Base-by-base conservation (phyloP, 2,329 filamentous ascomycete species). In the Pseudogymnoascus sp. region DNA sequence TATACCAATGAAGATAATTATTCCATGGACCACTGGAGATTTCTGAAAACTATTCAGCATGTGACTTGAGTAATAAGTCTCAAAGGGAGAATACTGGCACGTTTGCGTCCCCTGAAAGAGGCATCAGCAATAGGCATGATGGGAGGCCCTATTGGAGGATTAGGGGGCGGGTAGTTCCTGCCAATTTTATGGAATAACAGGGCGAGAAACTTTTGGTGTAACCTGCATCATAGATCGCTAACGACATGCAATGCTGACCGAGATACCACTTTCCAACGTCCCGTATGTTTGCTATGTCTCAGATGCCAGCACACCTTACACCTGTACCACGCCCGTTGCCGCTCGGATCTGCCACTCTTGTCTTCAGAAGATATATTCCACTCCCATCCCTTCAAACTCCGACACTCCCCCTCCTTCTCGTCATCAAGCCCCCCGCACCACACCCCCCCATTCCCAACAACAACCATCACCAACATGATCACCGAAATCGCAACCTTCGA, bases 1-100 rank as follows among this genome's bases (percentile, higher is more conserved):
- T 57, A 57, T 57, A 57, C 47, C 47, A 57, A 57, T 31, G 29
- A 57, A 57, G n/a, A 34, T 34, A 34, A 57, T 26, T 47, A 51
- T 51, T 51, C 45, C 10, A 2, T 51, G 45, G 7, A 29, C 6
- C 23, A 51, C 23, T 12, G 2, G 3, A 7, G 16, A 10, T 21
- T 42, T 42, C 4, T 42, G 18, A 12, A 26, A 21, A 26, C 21
- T 8, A 47, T 26, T 14, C 21, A n/a, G 12, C 18, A 23, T 47
- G 18, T 26, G 11, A 26, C 42, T n/a, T 10, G 14, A 14, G 42
- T 26, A 14, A 12, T 26, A 26, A 3, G 42, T 23, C 2, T 23
- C 11, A 26, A n/a, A 3, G 5, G 12, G 21, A 16, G n/a, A n/a
- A n/a, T 21, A 6, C 14, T 26, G 11, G 42, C 11, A 26, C 5